Evolutionary conservation across 805 yeast species (phyloP).

Genomic region (Cyberlindnera saturnus): DNA sequence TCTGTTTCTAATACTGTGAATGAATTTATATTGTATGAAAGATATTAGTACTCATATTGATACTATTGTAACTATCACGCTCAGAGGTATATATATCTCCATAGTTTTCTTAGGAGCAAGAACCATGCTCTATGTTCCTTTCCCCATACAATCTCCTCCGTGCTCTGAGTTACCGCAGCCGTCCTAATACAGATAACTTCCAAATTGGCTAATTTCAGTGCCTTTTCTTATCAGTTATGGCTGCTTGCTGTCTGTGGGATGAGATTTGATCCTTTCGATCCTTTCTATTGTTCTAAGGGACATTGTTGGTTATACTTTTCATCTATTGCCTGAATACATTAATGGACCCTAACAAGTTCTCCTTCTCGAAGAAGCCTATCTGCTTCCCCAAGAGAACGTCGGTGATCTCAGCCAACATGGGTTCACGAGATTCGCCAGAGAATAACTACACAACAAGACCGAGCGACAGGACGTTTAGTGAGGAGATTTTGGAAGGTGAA

Average conservation of each 20-base stretch:
- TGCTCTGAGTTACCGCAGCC: no score
- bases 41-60: no score
- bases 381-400: constrained; percentile 12
- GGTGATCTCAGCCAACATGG: constrained; percentile 21
- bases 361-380: constrained; percentile 24
- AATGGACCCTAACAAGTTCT: constrained; percentile 16
- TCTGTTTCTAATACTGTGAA: background rate
- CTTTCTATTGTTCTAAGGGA: background rate
- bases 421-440: constrained; percentile 1
- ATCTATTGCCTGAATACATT: background rate
- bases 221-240: constrained; percentile 6
- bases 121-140: no score
- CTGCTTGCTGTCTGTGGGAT: no score
- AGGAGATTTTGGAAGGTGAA: constrained; percentile 7
- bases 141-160: no score
- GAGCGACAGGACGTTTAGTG: constrained; percentile 4
- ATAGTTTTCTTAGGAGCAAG: no score
- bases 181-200: background rate
- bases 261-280: no score
- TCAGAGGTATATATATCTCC: no score
- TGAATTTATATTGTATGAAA: no score
- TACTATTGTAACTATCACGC: no score
- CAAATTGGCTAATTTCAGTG: constrained; percentile 6
- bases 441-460: background rate
- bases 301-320: background rate